Evolutionary conservation across 371 early-diverging fungal species (phyloP).

Genomic region (Haplosporangium sp.): DNA sequence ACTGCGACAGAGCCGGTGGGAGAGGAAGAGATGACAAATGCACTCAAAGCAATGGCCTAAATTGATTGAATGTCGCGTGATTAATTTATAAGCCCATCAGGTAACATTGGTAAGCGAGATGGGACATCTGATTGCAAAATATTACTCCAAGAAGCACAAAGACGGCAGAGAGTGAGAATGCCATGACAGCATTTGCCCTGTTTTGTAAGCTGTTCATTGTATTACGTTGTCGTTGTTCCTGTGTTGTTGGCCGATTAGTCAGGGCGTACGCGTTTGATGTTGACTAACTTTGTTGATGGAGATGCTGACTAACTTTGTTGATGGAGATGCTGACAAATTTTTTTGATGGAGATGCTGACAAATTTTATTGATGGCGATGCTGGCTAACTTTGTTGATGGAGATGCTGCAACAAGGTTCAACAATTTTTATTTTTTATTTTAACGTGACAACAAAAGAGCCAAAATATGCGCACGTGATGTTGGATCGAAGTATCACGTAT

Average conservation of each 20-base stretch:
- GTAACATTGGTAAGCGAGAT: background rate
- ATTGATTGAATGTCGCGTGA: constrained; percentile 50
- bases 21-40: constrained; percentile 43
- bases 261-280: no score
- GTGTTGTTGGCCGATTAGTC: background rate
- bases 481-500: no score
- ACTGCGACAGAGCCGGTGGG: constrained; percentile 62
- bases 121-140: background rate
- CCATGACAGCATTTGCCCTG: constrained; percentile 75
- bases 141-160: constrained; percentile 68
- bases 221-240: background rate
- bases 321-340: no score
- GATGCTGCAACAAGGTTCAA: no score
- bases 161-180: constrained; percentile 75
- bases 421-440: no score
- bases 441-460: no score
- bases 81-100: background rate
- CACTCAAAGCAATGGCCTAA: constrained; percentile 61
- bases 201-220: constrained; percentile 69
- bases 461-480: no score
- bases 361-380: no score
- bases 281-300: no score
- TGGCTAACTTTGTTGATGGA: no score
- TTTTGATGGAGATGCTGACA: no score
- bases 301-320: no score